Percentiles rank a stretch among this genome's conserved stretches.
These are phyloP conservation scores for Hamamelis virginiana DNA, from an alignment of 164 flowering plant species.

Conservation along the genomic window DNA sequence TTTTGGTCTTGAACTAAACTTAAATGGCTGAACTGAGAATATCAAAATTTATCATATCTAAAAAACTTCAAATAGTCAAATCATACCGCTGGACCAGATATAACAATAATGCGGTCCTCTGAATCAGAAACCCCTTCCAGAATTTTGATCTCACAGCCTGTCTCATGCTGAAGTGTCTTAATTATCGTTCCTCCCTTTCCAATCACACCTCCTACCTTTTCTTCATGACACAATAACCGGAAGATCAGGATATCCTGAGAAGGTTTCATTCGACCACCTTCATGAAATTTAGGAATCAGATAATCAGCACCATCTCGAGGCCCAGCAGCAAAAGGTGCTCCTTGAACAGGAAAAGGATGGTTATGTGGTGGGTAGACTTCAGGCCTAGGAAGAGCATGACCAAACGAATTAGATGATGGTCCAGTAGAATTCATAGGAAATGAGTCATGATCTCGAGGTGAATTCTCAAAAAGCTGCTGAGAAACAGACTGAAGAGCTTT, in stretches of 20 bases:
- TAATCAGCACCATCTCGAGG: slow-evolving; percentile 48
- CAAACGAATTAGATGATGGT: slow-evolving; percentile 41
- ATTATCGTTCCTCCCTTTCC: slow-evolving; percentile 87
- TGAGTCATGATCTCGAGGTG: slow-evolving; percentile 52
- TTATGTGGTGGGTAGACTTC: slow-evolving; percentile 33
- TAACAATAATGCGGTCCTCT: slow-evolving; percentile 74
- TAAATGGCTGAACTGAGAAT: neutral
- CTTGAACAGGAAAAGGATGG: slow-evolving; percentile 43
- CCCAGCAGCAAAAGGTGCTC: slow-evolving; percentile 40
- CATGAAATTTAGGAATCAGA: slow-evolving; percentile 45
- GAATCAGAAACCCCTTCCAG: slow-evolving; percentile 55
- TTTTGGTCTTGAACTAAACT: neutral
- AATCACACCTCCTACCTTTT: slow-evolving; percentile 79
- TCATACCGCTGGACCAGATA: slow-evolving; percentile 85
- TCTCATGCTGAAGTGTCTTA: slow-evolving; percentile 68
- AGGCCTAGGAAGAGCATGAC: slow-evolving; percentile 30
- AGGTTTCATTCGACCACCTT: slow-evolving; percentile 44
- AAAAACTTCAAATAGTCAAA: slow-evolving; percentile 8
- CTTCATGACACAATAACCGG: slow-evolving; percentile 66
- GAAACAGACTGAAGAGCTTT: slow-evolving; percentile 76
- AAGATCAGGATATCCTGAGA: slow-evolving; percentile 50
- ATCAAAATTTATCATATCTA: neutral
- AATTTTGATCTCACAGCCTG: slow-evolving; percentile 89
- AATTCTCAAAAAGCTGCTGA: slow-evolving; percentile 65
- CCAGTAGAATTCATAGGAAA: slow-evolving; percentile 38